Evolutionary conservation across 768 basidiomycete genomes (phyloP), one percentile per base, ranked within the genome.

Genomic region (Termitomyces sp.): DNA sequence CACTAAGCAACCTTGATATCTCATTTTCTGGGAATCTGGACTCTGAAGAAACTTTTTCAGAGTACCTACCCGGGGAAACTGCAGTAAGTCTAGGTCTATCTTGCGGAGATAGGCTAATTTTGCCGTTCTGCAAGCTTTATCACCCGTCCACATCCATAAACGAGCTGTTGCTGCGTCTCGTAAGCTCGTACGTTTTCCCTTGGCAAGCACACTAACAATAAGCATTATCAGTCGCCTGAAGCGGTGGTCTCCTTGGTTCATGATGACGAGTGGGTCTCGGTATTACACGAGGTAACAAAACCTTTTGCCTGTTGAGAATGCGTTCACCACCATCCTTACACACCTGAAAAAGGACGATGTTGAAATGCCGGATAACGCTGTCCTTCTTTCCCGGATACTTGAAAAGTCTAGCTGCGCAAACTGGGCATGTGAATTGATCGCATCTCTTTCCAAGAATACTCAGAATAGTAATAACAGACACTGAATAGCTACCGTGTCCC

Each of bases 261-360:
- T 40, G 65, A 66, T 45, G 61, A 64, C 35, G 61, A 62, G 40
- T 66, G 59, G 61, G 19, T 43, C 44, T 52, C 58, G 6, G 29
- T 60, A 10, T 50, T 65, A 37, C 25, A 27, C 42, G 56, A 60
- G 31, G 63, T 63, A 52, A 41, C 4, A 38, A 52, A 53, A 40
- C 44, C 5, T 27, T 32, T n/a, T 27, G 11, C 9, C 43, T 29
- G 23, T 44, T 23, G 19, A 31, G 31, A 31, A 29, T 49, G 35
- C 31, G 23, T 25, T n/a, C 48, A 5, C 35, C n/a, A 34, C 48
- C n/a, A n/a, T n/a, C n/a, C 35, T 53, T 41, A 53, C 32, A 43
- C 41, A 14, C 32, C 5, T 25, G 23, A 1, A 10, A n/a, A 23
- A 37, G 54, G 49, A 47, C 14, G 55, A 57, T 31, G 8, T 27